Base-by-base conservation (phyloP, 2,329 filamentous ascomycete species). In the Trichophyton simii region DNA sequence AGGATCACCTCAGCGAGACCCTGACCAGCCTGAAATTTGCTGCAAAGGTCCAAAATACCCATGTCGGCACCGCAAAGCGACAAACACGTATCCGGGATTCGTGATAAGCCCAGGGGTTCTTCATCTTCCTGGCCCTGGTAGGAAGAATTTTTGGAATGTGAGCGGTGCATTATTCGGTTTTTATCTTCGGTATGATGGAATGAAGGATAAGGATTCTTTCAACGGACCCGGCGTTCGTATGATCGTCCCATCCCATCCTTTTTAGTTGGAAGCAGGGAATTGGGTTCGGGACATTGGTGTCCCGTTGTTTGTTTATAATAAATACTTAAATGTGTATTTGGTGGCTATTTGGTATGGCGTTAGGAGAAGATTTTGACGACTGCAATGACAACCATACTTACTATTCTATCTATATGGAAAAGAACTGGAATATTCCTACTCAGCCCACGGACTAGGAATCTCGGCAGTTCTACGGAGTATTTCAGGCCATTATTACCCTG, bases 1-100 rank as follows among this genome's bases (percentile, higher is more conserved):
- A 95, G 77, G 88, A 86, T 4, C 94, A 97, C 77, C 79, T 96
- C 66, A 88, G 87, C 69, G 94, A 99, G 79, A 96, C 91, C 2
- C 79, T 96, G 72, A 96, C 91, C 52, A 96, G 91, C 79, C 80
- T 99, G 74, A 87, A 94, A 70, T 99, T 99, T 75, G 94, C 94
- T 15, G 95, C 89, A 38, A 97, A 96, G 82, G 91, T 91, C 60
- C 70, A 74, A 76, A 95, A 95, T 72, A 95, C 91, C 28, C 90
- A 95, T 68, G 95, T 96, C 68, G 91, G 91, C 63, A 92, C 89
- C 0, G 91, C 91, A 48, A 95, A 74, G 65, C 71, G 72, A 59
- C 74, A 76, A 64, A 67, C 71, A 22, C 71, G 69, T 50, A 69
- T 75, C 60, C 72, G 72, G 59, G 73, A 75, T 54, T 65, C 18